Conservation (phyloP, 2,329 filamentous ascomycete species). For the Phymatotrichopsis omnivora region DNA sequence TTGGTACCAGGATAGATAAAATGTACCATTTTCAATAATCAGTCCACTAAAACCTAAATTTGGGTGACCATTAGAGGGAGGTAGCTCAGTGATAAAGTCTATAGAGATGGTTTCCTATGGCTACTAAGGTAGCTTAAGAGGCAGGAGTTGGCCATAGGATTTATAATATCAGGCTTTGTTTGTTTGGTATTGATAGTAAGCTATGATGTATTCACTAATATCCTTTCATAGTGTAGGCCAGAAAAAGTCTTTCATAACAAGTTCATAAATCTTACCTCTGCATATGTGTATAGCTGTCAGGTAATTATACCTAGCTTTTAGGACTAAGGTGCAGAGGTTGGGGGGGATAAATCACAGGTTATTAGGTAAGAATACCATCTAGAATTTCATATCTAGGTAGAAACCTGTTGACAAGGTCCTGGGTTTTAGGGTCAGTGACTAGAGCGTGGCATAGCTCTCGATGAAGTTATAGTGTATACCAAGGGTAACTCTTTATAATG, state of each 20-base stretch:
- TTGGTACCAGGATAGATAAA: too few relatives aligned
- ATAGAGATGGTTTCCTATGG: slow-evolving; percentile 20
- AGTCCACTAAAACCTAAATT: slow-evolving; percentile 29
- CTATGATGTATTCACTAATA: slow-evolving; percentile 4
- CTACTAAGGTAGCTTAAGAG: background rate
- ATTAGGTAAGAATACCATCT: too few relatives aligned
- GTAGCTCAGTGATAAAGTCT: slow-evolving; percentile 30
- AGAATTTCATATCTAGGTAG: too few relatives aligned
- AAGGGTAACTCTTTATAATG: too few relatives aligned
- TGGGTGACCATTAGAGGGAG: slow-evolving; percentile 2
- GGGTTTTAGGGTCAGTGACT: too few relatives aligned
- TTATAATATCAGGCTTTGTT: slow-evolving; percentile 8
- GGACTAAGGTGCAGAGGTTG: too few relatives aligned
- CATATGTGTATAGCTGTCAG: too few relatives aligned
- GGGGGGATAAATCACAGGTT: too few relatives aligned
- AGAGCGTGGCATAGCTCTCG: too few relatives aligned
- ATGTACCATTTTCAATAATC: slow-evolving; percentile 28
- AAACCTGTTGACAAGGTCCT: too few relatives aligned
- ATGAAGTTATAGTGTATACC: too few relatives aligned
- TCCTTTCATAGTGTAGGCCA: slow-evolving; percentile 8
- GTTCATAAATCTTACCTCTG: background rate
- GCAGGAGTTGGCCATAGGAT: slow-evolving; percentile 6
- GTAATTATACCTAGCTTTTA: too few relatives aligned
- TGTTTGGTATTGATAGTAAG: slow-evolving; percentile 4
- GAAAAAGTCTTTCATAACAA: slow-evolving; percentile 8